phyloP scores from a whole-genome alignment of 441 rosid genomes.

The Pelargonium citronellum region DNA sequence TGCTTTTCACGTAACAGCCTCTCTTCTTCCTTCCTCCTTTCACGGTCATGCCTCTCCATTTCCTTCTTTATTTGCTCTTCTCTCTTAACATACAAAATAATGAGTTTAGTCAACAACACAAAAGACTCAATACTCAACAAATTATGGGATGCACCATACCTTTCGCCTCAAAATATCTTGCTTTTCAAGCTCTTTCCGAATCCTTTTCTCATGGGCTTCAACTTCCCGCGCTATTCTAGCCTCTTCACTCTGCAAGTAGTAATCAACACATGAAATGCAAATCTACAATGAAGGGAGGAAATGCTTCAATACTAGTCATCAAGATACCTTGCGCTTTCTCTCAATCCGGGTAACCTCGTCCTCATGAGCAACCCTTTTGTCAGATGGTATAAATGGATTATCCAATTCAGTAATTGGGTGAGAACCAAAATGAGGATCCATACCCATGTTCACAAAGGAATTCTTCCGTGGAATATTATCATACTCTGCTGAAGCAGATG shows the following conservation, averaged over 20 bases:
- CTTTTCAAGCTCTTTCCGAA: constrained; percentile 79
- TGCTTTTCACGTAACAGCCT: constrained; percentile 81
- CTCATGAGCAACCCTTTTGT: constrained; percentile 42
- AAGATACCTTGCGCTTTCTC: constrained; percentile 65
- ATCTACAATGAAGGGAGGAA: constrained; percentile 5
- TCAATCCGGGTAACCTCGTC: constrained; percentile 53
- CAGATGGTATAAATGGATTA: constrained; percentile 43
- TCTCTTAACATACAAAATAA: constrained; percentile 40
- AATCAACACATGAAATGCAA: constrained; percentile 16
- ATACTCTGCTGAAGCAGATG: constrained; percentile 43
- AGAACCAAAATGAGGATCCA: constrained; percentile 35
- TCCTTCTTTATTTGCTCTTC: constrained; percentile 91
- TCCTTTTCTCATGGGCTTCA: constrained; percentile 81
- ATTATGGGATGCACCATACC: constrained; percentile 35
- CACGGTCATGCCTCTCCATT: constrained; percentile 86
- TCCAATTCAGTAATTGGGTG: constrained; percentile 42
- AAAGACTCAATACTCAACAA: constrained; percentile 16
- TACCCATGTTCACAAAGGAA: constrained; percentile 34
- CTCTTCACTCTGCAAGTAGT: constrained; percentile 49
- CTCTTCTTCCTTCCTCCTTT: constrained; percentile 91
- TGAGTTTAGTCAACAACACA: constrained; percentile 22
- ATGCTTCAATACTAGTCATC: constrained; percentile 12
- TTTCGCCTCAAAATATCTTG: constrained; percentile 78
- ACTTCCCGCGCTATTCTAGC: constrained; percentile 76
- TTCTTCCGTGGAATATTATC: constrained; percentile 42